Evolutionary conservation across 345 rosid genomes (phyloP).

Genomic region (Cardamine chenopodiifolia): DNA sequence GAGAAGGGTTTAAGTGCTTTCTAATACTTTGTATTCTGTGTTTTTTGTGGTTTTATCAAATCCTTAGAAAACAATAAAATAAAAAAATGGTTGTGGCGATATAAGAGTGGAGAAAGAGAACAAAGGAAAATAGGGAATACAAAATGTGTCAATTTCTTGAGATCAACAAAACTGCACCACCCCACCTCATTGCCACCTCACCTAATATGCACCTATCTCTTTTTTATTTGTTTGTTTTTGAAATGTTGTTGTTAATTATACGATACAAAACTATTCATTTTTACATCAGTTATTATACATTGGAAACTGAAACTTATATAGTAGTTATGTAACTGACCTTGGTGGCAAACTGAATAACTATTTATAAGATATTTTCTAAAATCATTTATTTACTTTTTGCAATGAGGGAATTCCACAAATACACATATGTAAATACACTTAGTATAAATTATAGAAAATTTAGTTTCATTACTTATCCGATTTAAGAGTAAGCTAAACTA

Average conservation of each 20-base stretch:
- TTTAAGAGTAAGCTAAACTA: background rate
- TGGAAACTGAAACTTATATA: background rate
- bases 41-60: background rate
- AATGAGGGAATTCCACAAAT: background rate
- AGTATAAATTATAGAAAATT: background rate
- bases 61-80: background rate
- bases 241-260: background rate
- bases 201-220: constrained; percentile 47
- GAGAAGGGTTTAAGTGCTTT: constrained; percentile 27
- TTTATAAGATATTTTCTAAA: background rate
- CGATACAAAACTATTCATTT: background rate
- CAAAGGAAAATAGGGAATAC: constrained; percentile 42
- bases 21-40: background rate
- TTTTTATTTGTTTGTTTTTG: background rate
- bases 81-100: background rate
- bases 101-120: constrained; percentile 39
- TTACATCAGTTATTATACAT: background rate
- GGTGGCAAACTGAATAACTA: background rate
- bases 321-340: background rate
- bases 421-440: background rate
- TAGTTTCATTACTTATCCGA: background rate
- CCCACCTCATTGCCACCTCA: constrained; percentile 50
- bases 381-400: too few relatives aligned
- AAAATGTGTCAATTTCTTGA: constrained; percentile 64
- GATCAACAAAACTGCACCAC: constrained; percentile 66